Percentiles rank a stretch among this genome's conserved stretches.
phyloP scores from a whole-genome alignment of 192 early-diverging fungal species.

The Anaeromyces robustus region DNA sequence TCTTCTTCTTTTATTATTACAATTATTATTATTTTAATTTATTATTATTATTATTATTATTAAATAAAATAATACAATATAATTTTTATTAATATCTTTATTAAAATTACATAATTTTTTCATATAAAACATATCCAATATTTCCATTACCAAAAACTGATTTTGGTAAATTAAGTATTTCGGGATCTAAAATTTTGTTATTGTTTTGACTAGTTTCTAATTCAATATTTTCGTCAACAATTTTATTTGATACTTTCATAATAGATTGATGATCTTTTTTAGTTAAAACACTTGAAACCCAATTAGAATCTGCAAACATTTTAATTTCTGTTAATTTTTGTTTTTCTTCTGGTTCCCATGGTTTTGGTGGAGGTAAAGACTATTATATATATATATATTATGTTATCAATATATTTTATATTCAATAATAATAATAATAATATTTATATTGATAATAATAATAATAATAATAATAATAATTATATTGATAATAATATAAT shows the following conservation, averaged over 20 bases:
- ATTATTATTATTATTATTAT: neutral
- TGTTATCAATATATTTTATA: too few species aligned
- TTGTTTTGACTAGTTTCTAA: neutral
- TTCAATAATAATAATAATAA: too few species aligned
- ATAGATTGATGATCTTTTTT: neutral
- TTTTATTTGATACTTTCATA: neutral
- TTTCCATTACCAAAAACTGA: neutral
- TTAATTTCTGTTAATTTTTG: constrained; percentile 22
- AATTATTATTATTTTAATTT: too few species aligned
- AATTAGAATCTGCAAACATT: constrained; percentile 34
- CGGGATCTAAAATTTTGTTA: neutral
- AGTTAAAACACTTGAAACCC: constrained; percentile 21
- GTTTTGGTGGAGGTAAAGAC: neutral
- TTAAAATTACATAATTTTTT: neutral
- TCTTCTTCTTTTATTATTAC: too few species aligned
- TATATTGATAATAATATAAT: too few species aligned
- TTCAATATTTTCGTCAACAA: neutral
- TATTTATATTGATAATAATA: too few species aligned
- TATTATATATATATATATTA: too few species aligned
- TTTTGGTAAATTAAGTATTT: neutral
- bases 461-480: too few species aligned
- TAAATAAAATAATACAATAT: too few species aligned
- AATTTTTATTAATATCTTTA: too few species aligned
- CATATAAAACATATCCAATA: neutral
- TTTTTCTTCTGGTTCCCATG: neutral